Evolutionary conservation across 176 grass and related monocot species (phyloP), one percentile per base, ranked within the genome.

Genomic region (Sorghum bicolor): DNA sequence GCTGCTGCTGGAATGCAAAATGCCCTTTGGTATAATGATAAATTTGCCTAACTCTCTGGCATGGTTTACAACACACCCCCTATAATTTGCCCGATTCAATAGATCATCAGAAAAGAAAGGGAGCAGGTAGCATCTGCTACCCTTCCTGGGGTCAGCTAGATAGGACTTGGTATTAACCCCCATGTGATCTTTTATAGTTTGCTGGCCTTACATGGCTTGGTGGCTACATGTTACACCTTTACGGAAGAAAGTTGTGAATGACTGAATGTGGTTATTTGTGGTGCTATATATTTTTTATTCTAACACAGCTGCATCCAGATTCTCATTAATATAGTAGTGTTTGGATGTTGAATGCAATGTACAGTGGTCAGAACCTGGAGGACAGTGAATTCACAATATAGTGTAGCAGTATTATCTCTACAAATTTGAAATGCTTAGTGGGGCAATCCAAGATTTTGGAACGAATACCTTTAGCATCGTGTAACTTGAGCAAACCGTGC

Each of bases 111-210:
- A 75, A 34, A 37, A 14, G 30, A 85, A 39, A 22, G 8, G n/a
- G 37, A 58, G n/a, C 19, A 25, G 57, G 19, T 33, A 31, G 11
- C 16, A 47, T 16, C 47, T 36, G 25, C 29, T 45, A 34, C 36
- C 78, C 50, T 19, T 19, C 58, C 52, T 57, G 58, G 57, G 3
- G 30, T n/a, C 30, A 52, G 10, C 22, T 75, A 40, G 32, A 30
- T 41, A 66, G 32, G 8, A 72, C 66, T 40, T 63, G n/a, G 31
- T 63, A 72, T 16, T 22, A 57, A 64, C 6, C 64, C 63, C 71
- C 52, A 55, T 55, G 52, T 64, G 63, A n/a, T 74, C 33, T 60
- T 70, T 85, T 81, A 75, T 70, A 81, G 38, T 62, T 75, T 70
- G 36, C 4, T 44, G 64, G 52, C 52, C 77, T 70, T 70, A 70